phyloP scores from a whole-genome alignment of 1,284 basidiomycete species.

The Ceratobasidium sp. region DNA sequence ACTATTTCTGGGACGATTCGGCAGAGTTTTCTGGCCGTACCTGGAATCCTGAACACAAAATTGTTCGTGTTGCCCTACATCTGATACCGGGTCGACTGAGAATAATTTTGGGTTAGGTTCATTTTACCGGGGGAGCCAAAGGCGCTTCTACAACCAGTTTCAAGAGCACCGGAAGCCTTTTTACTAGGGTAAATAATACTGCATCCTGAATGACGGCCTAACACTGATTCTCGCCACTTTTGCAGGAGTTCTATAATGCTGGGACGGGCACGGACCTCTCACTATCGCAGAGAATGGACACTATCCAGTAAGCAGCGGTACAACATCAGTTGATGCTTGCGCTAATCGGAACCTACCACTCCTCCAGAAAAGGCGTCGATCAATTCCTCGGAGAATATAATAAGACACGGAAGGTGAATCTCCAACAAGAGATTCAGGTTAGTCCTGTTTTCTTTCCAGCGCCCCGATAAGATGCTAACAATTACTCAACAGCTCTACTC shows the following conservation, averaged over 20 bases:
- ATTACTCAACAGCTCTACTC: no score
- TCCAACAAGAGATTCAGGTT: no score
- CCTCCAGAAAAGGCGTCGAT: no score
- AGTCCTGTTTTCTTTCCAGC: no score
- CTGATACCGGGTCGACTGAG: not conserved
- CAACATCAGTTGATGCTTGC: not conserved
- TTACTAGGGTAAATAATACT: not conserved
- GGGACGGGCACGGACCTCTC: not conserved
- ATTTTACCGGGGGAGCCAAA: not conserved
- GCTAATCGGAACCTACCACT: not conserved
- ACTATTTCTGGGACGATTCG: slow-evolving; percentile 2
- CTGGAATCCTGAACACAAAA: not conserved
- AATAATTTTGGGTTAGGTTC: not conserved
- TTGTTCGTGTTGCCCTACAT: not conserved
- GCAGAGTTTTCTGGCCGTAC: not conserved
- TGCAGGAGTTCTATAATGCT: slow-evolving; percentile 12
- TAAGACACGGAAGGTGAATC: no score
- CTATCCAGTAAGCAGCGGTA: not conserved
- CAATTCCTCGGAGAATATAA: no score
- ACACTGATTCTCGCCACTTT: no score
- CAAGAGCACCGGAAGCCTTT: not conserved
- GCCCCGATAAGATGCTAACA: no score
- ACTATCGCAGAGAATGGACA: not conserved
- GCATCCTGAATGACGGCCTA: not conserved
- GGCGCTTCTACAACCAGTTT: not conserved